Percentiles rank a stretch among this genome's conserved stretches.
These are phyloP conservation scores for Globisporangium nunn DNA, from an alignment of 352 stramenopile genomes.

Conservation along the genomic window DNA sequence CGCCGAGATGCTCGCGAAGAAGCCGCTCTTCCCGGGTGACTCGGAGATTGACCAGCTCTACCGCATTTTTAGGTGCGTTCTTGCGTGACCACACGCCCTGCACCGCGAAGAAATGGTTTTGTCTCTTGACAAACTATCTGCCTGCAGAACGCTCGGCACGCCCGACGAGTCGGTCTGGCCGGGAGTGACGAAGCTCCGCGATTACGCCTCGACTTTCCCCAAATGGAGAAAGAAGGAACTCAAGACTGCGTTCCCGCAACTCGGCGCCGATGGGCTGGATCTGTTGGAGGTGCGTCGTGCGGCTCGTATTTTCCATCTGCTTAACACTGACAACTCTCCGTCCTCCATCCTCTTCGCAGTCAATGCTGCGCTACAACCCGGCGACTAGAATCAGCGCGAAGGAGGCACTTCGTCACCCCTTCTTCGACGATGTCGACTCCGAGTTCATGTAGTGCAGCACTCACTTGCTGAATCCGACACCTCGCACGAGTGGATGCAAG, in stretches of 20 bases:
- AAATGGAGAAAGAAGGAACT: slow-evolving; percentile 92
- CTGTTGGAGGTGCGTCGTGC: slow-evolving; percentile 39
- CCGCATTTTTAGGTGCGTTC: slow-evolving; percentile 66
- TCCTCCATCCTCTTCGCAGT: slow-evolving; percentile 14
- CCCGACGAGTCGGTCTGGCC: slow-evolving; percentile 95
- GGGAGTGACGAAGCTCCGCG: slow-evolving; percentile 92
- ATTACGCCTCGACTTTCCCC: slow-evolving; percentile 94
- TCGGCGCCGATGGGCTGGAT: slow-evolving; percentile 50
- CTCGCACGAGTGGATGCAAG: background rate
- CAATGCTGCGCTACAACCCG: slow-evolving; percentile 74
- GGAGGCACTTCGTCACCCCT: slow-evolving; percentile 77
- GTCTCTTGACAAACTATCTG: background rate
- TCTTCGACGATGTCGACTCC: slow-evolving; percentile 75
- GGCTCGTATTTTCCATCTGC: background rate
- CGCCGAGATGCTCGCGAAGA: slow-evolving; percentile 79
- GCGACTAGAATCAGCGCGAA: slow-evolving; percentile 69
- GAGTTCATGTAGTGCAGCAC: slow-evolving; percentile 43
- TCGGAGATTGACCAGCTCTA: slow-evolving; percentile 88
- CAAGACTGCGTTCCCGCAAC: slow-evolving; percentile 45
- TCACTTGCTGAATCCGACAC: background rate
- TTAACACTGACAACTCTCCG: background rate
- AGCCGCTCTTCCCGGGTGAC: slow-evolving; percentile 74
- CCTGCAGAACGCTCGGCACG: slow-evolving; percentile 87
- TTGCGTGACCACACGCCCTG: background rate
- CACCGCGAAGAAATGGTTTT: background rate